Percentiles rank a stretch among this genome's conserved stretches.
phyloP scores from a whole-genome alignment of 805 yeast genomes.

The Kuraishia capsulata region DNA sequence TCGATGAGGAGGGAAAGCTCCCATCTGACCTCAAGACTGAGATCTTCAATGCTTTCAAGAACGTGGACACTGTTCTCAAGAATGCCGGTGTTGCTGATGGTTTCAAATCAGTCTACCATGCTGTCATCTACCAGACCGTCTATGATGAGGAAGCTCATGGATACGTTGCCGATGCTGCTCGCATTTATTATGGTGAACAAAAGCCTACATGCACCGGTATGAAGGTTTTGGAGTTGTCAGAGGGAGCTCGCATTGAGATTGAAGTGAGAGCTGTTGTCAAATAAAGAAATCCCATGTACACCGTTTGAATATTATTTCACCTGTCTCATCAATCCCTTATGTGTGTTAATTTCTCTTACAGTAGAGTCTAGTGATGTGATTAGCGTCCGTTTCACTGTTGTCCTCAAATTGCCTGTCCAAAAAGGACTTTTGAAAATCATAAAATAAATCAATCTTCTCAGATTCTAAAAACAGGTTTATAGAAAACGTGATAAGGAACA shows the following conservation, averaged over 20 bases:
- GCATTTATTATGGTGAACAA: not conserved
- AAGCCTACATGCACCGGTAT: slow-evolving; percentile 3
- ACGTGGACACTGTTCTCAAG: slow-evolving; percentile 2
- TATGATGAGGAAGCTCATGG: slow-evolving; percentile 1
- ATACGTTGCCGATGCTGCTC: slow-evolving; percentile 1
- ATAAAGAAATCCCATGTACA: too few relatives aligned
- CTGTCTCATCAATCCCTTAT: too few relatives aligned
- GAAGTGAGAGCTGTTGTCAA: not conserved
- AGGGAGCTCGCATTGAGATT: slow-evolving; percentile 1
- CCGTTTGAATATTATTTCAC: too few relatives aligned
- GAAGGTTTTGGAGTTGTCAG: not conserved
- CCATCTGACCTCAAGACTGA: slow-evolving; percentile 1
- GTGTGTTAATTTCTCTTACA: too few relatives aligned
- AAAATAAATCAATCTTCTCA: too few relatives aligned
- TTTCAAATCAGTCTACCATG: slow-evolving; percentile 1
- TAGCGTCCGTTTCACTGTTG: too few relatives aligned
- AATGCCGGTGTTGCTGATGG: slow-evolving; percentile 4
- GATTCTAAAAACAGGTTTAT: too few relatives aligned
- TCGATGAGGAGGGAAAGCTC: slow-evolving; percentile 1
- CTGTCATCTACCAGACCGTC: not conserved
- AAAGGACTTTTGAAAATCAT: too few relatives aligned
- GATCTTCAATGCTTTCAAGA: slow-evolving; percentile 2
- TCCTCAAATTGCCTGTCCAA: too few relatives aligned
- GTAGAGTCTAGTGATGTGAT: too few relatives aligned
- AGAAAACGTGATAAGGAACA: too few relatives aligned